Evolutionary conservation across 257 asterid genomes (phyloP), one percentile per base, ranked within the genome.

Genomic region (Cinchona pubescens): DNA sequence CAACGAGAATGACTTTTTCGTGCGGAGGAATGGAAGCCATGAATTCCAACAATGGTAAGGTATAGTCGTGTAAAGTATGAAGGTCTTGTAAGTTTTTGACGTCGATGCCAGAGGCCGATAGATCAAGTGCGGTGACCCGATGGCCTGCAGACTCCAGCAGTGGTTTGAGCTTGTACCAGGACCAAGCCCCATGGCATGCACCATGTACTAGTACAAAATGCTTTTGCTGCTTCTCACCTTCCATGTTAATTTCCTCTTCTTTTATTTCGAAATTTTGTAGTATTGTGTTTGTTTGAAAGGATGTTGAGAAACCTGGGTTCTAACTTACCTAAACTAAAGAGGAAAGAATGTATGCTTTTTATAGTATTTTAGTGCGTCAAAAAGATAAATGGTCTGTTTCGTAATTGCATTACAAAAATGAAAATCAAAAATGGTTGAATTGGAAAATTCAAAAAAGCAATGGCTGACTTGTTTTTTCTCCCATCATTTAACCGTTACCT

Each of bases 171-270:
- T 88, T 90, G 89, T 56, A 87, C 96, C 96, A 90, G 45, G 85
- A 42, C 96, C 96, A 90, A 7, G 92, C 89, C 12, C 92, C 95
- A 63, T 88, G 91, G 60, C 93, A 80, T 15, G 90, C 90, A 19
- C 96, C 96, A 48, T 90, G 93, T 2, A 90, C 93, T 7, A 90
- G 88, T 19, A 90, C 75, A 12, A 88, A 67, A 70, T 88, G 93
- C 67, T 11, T 73, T 29, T 51, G 58, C 73, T 72, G 77, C 67
- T 72, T 69, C 34, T 59, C 49, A 34, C 7, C 3, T 40, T 65
- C 84, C 87, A 84, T 83, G 15, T 45, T n/a, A n/a, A n/a, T n/a
- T 30, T 3, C 13, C 27, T 49, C 25, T 16, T 27, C 18, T 37
- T 35, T 11, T 62, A 0, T 30, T 62, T 0, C 14, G 12, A 37